Percentiles rank a stretch among this genome's conserved stretches.
phyloP scores from a whole-genome alignment of 176 grass and related monocot species.

The Eragrostis curvula region DNA sequence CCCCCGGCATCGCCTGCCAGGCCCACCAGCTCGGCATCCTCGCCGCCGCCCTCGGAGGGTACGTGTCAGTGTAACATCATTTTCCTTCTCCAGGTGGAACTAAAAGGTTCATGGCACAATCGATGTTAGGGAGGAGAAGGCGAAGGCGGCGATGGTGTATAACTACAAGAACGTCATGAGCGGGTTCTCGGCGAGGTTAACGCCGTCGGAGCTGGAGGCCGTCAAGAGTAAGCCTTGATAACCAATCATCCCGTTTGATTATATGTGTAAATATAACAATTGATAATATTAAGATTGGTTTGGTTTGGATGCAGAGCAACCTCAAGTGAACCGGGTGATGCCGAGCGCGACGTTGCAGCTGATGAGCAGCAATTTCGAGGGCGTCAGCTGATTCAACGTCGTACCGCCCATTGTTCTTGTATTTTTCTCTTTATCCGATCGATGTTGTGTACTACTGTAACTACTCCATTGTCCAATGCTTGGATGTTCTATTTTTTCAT shows the following conservation, averaged over 20 bases:
- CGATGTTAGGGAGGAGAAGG: slow-evolving; percentile 59
- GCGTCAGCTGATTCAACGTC: slow-evolving; percentile 1
- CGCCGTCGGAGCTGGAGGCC: slow-evolving; percentile 63
- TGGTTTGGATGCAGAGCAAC: slow-evolving; percentile 47
- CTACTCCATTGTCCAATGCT: too few relatives aligned
- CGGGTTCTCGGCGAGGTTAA: slow-evolving; percentile 85
- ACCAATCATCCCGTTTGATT: background rate
- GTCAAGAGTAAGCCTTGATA: slow-evolving; percentile 52
- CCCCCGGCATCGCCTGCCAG: slow-evolving; percentile 31
- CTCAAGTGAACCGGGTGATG: slow-evolving; percentile 57
- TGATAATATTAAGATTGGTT: too few relatives aligned
- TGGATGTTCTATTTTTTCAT: too few relatives aligned
- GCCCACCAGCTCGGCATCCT: slow-evolving; percentile 55
- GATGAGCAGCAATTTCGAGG: slow-evolving; percentile 52
- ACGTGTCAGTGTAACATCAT: background rate
- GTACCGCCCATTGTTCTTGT: background rate
- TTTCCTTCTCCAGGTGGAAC: too few relatives aligned
- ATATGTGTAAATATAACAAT: too few relatives aligned
- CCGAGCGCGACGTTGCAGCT: slow-evolving; percentile 50
- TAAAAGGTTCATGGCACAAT: too few relatives aligned
- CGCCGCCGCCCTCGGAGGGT: slow-evolving; percentile 48
- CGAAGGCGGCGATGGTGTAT: slow-evolving; percentile 65
- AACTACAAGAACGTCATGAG: slow-evolving; percentile 75
- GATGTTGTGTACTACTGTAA: too few relatives aligned
- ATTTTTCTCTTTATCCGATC: too few relatives aligned